Evolutionary conservation across 768 basidiomycete genomes (phyloP), one percentile per base, ranked within the genome.

Genomic region (Leccinum disarticulatum): DNA sequence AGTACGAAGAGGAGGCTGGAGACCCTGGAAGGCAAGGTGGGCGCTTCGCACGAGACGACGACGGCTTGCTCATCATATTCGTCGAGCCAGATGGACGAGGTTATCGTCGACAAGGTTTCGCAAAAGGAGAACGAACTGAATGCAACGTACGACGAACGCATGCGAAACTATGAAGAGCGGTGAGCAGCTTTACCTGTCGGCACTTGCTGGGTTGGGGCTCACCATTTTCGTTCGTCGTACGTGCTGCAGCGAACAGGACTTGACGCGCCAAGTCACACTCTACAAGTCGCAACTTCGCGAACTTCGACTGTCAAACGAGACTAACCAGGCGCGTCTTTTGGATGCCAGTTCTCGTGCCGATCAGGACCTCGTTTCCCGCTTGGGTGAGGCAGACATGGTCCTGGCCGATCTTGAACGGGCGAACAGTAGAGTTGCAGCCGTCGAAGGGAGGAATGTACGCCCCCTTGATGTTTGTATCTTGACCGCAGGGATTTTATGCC

Each of bases 81-180:
- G 11, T 19, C n/a, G 59, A 13, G n/a, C 50, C 31, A 96, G 94
- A 98, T 98, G 97, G 95, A 98, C 25, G 88, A 89, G 49, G 79
- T 95, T 77, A 92, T 98, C 58, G 82, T 86, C 61, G 96, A 98
- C 65, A 89, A 88, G 68, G 90, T 98, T 35, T 77, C 80, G 3
- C 90, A 92, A 73, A 98, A 98, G 76, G 93, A 98, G 77, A 96
- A 95, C 58, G 97, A 98, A 76, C 80, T 98, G 19, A 92, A 96
- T 64, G 97, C 96, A 15, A 95, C 92, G 6, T 98, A 97, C 64
- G 97, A 99, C 67, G 97, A 99, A 76, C 88, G 88, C 65, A 81
- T 99, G 71, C 81, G 93, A 54, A 99, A 98, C 73, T 98, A 96
- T 66, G 95, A 95, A 73, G 96, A 96, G 69, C 84, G 96, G 94